Evolutionary conservation across 306 rosid species (phyloP), one percentile per base, ranked within the genome.

Genomic region (Lathyrus oleraceus): DNA sequence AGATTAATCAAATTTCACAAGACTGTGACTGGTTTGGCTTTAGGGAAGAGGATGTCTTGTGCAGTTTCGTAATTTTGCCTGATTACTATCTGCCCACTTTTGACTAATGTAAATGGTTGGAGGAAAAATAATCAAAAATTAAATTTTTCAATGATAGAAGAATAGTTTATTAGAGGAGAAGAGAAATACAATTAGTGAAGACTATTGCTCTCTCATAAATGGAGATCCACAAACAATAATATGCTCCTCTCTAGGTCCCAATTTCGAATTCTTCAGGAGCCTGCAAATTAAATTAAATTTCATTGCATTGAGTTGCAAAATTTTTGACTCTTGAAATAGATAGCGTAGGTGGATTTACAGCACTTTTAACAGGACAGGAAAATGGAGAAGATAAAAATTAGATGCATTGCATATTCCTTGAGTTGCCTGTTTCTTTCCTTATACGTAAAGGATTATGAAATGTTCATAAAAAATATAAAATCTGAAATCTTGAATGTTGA

Each of bases 241-340:
- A 2, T 25, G 27, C 27, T 25, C 27, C 27, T 25, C 27, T 1
- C 27, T 25, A 2, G 27, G 27, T 25, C 27, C 2, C 27, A 25
- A 25, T 2, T 25, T 25, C 27, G 3, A 25, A 25, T 25, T 25
- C 27, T 25, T 25, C 27, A 25, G 2, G 27, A 51, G 54, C 11
- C 36, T 68, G 63, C 62, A 51, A 49, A 17, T 32, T 23, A 67
- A 52, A 23, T 23, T 68, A 44, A 67, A 49, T 63, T 72, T 57
- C 15, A 6, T 43, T 28, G 38, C n/a, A 20, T 52, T 10, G 14
- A 20, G 30, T 52, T 52, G 59, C 59, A 17, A 10, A 19, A n/a
- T 43, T 43, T 12, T 45, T 28, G 71, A 28, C 16, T 21, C 30
- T 21, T 66, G 11, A 10, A 47, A 47, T 49, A 61, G 17, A 19